phyloP scores from a whole-genome alignment of 148 eudicot species.

The Camellia granthamiana region DNA sequence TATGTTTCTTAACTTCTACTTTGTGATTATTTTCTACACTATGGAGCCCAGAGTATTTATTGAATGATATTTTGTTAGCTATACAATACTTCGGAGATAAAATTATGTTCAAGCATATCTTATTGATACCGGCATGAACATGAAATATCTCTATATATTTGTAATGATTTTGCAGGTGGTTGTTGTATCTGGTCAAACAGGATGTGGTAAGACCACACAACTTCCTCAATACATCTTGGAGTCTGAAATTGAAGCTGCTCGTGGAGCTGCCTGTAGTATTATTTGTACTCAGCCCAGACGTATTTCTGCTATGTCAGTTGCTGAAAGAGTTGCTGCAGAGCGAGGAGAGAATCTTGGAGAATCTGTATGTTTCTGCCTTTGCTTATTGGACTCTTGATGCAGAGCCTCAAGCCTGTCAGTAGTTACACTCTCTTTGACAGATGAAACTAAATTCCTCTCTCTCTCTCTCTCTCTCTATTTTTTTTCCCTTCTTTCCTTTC shows the following conservation, averaged over 20 bases:
- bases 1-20: background rate
- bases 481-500: background rate
- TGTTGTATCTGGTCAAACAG: slow-evolving; percentile 96
- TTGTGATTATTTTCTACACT: background rate
- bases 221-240: slow-evolving; percentile 96
- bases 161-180: slow-evolving; percentile 57
- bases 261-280: slow-evolving; percentile 85
- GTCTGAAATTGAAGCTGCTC: slow-evolving; percentile 81
- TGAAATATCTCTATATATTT: background rate
- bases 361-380: slow-evolving; percentile 54
- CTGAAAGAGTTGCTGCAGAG: slow-evolving; percentile 98
- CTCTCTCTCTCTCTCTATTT: background rate
- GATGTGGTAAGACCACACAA: slow-evolving; percentile 98
- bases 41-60: background rate
- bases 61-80: background rate
- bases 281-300: slow-evolving; percentile 98
- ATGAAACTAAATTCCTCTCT: background rate
- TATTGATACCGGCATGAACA: background rate
- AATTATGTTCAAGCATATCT: slow-evolving; percentile 1
- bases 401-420: background rate
- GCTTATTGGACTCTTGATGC: slow-evolving; percentile 11
- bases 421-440: background rate
- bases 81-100: background rate
- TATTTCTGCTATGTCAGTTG: slow-evolving; percentile 94
- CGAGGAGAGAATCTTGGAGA: slow-evolving; percentile 93